A percentile compares a stretch with the other conserved stretches of the same genome.
Evolutionary conservation across 2,329 filamentous ascomycete genomes (phyloP).

Genomic region (Alternaria gansuensis): DNA sequence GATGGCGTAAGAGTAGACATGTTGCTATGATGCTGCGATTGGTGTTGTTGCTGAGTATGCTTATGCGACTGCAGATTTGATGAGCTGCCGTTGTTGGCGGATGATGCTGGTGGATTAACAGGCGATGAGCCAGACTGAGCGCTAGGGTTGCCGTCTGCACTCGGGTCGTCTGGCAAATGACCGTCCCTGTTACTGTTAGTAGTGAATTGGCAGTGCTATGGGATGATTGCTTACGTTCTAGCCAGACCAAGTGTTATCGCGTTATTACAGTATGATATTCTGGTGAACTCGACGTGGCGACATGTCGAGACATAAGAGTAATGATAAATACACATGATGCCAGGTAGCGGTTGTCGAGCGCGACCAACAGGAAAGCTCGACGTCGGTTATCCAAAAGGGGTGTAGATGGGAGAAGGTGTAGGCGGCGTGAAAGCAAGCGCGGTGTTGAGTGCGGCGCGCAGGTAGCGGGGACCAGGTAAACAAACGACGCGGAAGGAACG

Average conservation of each 20-base stretch:
- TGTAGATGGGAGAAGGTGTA: slow-evolving; percentile 11
- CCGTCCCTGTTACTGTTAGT: slow-evolving; percentile 28
- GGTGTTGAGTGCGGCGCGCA: neutral
- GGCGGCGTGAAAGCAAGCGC: slow-evolving; percentile 7
- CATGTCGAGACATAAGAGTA: slow-evolving; percentile 49
- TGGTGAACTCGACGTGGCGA: slow-evolving; percentile 44
- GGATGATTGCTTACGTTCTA: slow-evolving; percentile 26
- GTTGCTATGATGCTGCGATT: slow-evolving; percentile 29
- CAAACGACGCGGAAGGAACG: slow-evolving; percentile 19
- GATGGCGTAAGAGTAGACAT: slow-evolving; percentile 40
- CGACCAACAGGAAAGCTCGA: slow-evolving; percentile 21
- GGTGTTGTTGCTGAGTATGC: slow-evolving; percentile 30
- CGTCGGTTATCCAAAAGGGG: slow-evolving; percentile 8
- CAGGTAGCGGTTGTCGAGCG: slow-evolving; percentile 20
- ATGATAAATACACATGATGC: slow-evolving; percentile 48
- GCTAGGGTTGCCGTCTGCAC: slow-evolving; percentile 18
- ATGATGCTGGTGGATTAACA: slow-evolving; percentile 21
- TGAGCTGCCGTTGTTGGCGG: slow-evolving; percentile 24
- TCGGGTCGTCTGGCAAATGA: slow-evolving; percentile 25
- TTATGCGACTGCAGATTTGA: slow-evolving; percentile 29
- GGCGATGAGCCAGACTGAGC: slow-evolving; percentile 12
- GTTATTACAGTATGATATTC: slow-evolving; percentile 46
- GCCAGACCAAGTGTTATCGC: slow-evolving; percentile 34
- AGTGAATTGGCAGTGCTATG: neutral
- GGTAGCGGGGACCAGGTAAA: slow-evolving; percentile 9